Evolutionary conservation across 2,329 filamentous ascomycete genomes (phyloP), one percentile per base, ranked within the genome.

Genomic region (Penicillium sp.): DNA sequence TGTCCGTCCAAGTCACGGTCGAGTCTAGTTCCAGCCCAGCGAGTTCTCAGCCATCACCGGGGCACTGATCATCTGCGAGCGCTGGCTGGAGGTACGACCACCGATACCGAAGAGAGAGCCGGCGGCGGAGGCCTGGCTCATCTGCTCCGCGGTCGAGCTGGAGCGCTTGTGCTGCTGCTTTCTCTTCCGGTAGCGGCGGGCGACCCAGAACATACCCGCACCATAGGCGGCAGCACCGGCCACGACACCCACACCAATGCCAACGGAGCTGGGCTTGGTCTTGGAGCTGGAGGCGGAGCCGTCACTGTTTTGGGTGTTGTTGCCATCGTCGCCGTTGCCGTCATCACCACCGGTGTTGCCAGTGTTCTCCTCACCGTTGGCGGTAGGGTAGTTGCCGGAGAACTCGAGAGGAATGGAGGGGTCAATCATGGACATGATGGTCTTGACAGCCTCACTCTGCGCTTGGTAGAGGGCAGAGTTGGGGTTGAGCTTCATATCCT

Each of bases 11-110:
- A 37, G 18, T 37, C 18, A 37, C 15, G 20, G 33, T 37, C 33
- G 33, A 37, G 33, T 63, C 83, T 79, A 96, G 77, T 95, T 95
- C 91, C 91, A 96, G 63, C 91, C 91, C 58, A 96, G 81, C 44
- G 89, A 95, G 79, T 96, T 96, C 76, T 95, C 90, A 3, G 90
- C 87, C 70, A 91, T 91, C 56, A 95, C 87, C 3, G 91, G 91
- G 29, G 89, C 88, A 54, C 88, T 95, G 68, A 96, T 95, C 71
- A 86, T 81, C 64, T 83, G 80, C 47, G 83, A 84, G 52, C 83
- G 81, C 57, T 86, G 87, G 66, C 87, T 91, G 59, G 56, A 69
- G 38, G 61, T 54, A 50, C 57, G 66, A 44, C 57, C 84, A 67
- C 83, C 78, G 48, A 67, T 68, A 52, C 62, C 61, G 44, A 69